Evolutionary conservation across 2,329 filamentous ascomycete genomes (phyloP).

Genomic region (Fonsecaea monophora): DNA sequence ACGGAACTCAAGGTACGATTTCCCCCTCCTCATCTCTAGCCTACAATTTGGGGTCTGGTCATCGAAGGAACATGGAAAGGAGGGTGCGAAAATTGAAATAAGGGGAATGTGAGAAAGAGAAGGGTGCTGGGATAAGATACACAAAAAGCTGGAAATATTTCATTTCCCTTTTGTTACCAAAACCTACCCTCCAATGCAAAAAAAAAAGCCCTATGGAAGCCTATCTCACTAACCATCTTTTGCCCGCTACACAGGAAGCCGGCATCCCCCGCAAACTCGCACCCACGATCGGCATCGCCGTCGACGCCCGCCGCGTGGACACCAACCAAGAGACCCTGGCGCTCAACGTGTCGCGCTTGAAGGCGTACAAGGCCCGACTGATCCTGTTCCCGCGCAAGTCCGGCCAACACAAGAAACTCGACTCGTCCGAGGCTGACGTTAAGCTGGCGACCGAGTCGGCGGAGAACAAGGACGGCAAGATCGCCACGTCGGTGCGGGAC

Average conservation of each 20-base stretch:
- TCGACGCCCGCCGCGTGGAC: slow-evolving; percentile 97
- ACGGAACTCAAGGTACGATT: slow-evolving; percentile 91
- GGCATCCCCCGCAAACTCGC: slow-evolving; percentile 94
- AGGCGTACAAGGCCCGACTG: slow-evolving; percentile 94
- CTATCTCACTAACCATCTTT: background rate
- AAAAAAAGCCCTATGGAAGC: background rate
- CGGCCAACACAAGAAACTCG: slow-evolving; percentile 91
- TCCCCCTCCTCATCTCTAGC: background rate
- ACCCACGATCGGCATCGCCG: slow-evolving; percentile 93
- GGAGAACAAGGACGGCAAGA: slow-evolving; percentile 52
- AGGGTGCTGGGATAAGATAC: background rate
- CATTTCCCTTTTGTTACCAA: too few relatives aligned
- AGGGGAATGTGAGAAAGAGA: background rate
- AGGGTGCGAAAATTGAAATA: background rate
- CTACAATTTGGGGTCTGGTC: slow-evolving; percentile 1
- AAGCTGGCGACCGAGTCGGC: slow-evolving; percentile 63
- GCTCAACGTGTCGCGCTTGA: slow-evolving; percentile 94
- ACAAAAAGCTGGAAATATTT: background rate
- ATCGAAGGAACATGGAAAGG: background rate
- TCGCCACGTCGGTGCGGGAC: slow-evolving; percentile 61
- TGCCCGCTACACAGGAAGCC: slow-evolving; percentile 70
- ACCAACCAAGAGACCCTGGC: slow-evolving; percentile 93
- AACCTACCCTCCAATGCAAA: background rate
- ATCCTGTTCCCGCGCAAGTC: slow-evolving; percentile 97
- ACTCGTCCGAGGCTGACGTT: slow-evolving; percentile 83